phyloP scores from a whole-genome alignment of 2,329 filamentous ascomycete genomes.

The Phyllosticta paracitricarpa region DNA sequence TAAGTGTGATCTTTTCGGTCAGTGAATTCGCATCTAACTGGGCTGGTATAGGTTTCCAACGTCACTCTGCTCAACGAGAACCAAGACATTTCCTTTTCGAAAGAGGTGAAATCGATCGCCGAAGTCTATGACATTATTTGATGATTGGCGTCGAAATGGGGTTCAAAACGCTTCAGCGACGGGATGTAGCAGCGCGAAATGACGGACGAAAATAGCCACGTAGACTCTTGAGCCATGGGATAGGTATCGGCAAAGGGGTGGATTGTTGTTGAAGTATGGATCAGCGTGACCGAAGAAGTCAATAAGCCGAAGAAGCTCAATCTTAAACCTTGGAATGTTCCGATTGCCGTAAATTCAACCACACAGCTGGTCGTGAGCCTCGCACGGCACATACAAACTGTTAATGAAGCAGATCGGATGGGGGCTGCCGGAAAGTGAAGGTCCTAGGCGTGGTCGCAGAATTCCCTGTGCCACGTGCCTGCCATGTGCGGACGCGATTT shows the following conservation, averaged over 20 bases:
- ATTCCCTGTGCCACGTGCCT: background rate
- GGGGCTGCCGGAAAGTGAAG: background rate
- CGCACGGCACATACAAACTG: no score
- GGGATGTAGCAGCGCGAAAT: background rate
- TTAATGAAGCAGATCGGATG: background rate
- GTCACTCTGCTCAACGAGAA: slow-evolving; percentile 65
- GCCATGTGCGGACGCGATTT: slow-evolving; percentile 5
- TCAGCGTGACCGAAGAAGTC: no score
- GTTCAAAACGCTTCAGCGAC: background rate
- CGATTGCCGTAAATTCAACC: no score
- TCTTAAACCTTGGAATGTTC: no score
- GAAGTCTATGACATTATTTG: slow-evolving; percentile 72
- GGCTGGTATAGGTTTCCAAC: slow-evolving; percentile 48
- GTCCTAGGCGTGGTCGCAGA: background rate
- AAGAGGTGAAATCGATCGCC: slow-evolving; percentile 66
- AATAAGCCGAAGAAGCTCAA: no score
- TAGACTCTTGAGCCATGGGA: no score
- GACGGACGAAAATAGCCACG: background rate
- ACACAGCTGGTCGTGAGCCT: no score
- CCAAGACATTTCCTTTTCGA: slow-evolving; percentile 72
- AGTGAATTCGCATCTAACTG: background rate
- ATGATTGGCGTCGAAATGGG: slow-evolving; percentile 1
- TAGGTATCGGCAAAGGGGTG: no score
- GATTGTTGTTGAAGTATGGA: no score
- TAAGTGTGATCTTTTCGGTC: slow-evolving; percentile 42